Percentiles rank a stretch among this genome's conserved stretches.
These are phyloP conservation scores for Paramecium bursaria DNA, from an alignment of 73 alveolate genomes.

Conservation along the genomic window DNA sequence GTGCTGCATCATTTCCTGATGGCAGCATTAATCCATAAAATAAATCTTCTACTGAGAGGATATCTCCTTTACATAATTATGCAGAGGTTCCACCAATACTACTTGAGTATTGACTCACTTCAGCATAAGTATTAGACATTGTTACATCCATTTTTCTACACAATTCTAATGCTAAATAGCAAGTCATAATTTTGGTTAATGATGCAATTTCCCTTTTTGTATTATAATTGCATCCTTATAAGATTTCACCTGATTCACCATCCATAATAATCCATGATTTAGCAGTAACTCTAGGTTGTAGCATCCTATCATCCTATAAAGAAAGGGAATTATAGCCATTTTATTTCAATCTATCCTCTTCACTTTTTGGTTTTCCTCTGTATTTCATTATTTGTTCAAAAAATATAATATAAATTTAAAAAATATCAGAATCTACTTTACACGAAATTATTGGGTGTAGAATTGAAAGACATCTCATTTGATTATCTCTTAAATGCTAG, in stretches of 20 bases:
- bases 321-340: background rate
- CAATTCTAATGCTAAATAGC: slow-evolving; percentile 74
- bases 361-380: slow-evolving; percentile 20
- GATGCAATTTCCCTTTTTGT: slow-evolving; percentile 86
- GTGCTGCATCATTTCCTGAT: slow-evolving; percentile 80
- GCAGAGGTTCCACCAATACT: slow-evolving; percentile 87
- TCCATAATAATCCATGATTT: slow-evolving; percentile 76
- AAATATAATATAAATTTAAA: too few relatives aligned
- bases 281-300: slow-evolving; percentile 50
- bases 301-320: too few relatives aligned
- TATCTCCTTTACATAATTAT: slow-evolving; percentile 78
- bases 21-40: slow-evolving; percentile 84
- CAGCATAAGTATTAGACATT: slow-evolving; percentile 74
- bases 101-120: slow-evolving; percentile 78
- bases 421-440: too few relatives aligned
- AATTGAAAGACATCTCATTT: too few relatives aligned
- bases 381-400: background rate
- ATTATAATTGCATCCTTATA: slow-evolving; percentile 76
- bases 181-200: slow-evolving; percentile 89
- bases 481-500: too few relatives aligned
- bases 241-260: slow-evolving; percentile 76
- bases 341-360: slow-evolving; percentile 1
- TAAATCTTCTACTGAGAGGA: slow-evolving; percentile 82
- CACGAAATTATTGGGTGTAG: too few relatives aligned
- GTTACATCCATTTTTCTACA: slow-evolving; percentile 74